Evolutionary conservation across 202 grass and related monocot species (phyloP), one percentile per base, ranked within the genome.

Genomic region (Brachypodium distachyon): DNA sequence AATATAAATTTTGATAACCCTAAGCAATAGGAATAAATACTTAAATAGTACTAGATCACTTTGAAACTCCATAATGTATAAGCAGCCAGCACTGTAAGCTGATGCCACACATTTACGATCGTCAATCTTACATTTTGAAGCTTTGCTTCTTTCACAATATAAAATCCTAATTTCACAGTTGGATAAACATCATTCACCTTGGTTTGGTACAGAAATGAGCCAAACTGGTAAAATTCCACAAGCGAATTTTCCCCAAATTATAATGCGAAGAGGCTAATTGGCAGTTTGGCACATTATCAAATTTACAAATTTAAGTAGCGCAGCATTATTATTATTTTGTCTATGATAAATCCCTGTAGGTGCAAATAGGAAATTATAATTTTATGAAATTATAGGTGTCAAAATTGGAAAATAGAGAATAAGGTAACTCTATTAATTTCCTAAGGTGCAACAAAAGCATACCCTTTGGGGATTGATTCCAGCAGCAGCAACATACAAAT

Each of bases 381-480:
- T 63, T 43, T 54, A 61, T 53, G 53, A 38, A 9, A 67, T 28
- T 23, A 54, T 48, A 5, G 2, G 51, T 77, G 53, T 10, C 29
- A 43, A 63, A 68, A 64, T 50, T 74, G 16, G 25, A 77, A 82
- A 22, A 76, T 65, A 50, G 29, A 43, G 19, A 67, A 64, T 33
- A 19, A 49, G 50, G 68, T 77, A 51, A 21, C 54, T 51, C 27
- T 31, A 42, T 87, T 55, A 74, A 19, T 55, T 46, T 57, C 25
- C 63, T 58, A 80, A 21, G 40, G 22, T 73, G 82, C 58, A 40
- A 69, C 19, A 47, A 67, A 67, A 82, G 49, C 74, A 40, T 92
- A 99, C 92, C 87, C 96, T 88, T 72, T 99, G 92, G 61, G 91
- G 92, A 90, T 99, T 99, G 81, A 99, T 99, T 82, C 92, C 96